Evolutionary conservation across 1,139 yeast species (phyloP), one percentile per base, ranked within the genome.

Genomic region (Debaryomyces sp.): DNA sequence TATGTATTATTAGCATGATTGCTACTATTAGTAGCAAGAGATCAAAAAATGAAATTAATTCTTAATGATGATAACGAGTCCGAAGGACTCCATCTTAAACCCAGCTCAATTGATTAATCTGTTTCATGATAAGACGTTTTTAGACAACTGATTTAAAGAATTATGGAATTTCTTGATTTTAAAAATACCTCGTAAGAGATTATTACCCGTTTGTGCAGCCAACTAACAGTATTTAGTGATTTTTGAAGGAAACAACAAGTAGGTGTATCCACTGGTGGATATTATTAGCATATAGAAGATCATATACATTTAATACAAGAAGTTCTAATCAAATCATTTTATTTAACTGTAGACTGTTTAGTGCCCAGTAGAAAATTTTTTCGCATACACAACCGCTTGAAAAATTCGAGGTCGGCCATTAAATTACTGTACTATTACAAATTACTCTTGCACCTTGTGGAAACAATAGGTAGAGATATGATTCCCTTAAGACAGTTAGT

Each of bases 51-150:
- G 22, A 41, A 7, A 46, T 36, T 24, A 41, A 23, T 39, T 32
- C 46, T 55, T 49, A 41, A 54, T 71, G 77, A 72, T 71, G 77
- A 72, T 71, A 70, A 66, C 64, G 78, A 73, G 78, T 70, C 77
- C 61, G 54, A 57, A 64, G 57, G 76, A 68, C 77, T 71, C 76
- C 66, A 65, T 60, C 61, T 58, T 62, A 62, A 75, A 75, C 80
- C 80, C 80, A 75, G 80, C 80, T 75, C 80, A 75, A 69, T 75
- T 75, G 80, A 75, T 73, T 40, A 68, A 67, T 73, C 71, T 73
- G 78, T 73, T 71, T 72, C 59, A 69, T 75, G 80, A 75, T 71
- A 75, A 73, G 71, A 75, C 64, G 61, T 60, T 56, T 58, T 56
- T 59, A 63, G 64, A 60, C 67, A 68, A 66, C 77, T 71, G 76